phyloP scores from a whole-genome alignment of 1,284 basidiomycete species.

The Ganoderma boninense region DNA sequence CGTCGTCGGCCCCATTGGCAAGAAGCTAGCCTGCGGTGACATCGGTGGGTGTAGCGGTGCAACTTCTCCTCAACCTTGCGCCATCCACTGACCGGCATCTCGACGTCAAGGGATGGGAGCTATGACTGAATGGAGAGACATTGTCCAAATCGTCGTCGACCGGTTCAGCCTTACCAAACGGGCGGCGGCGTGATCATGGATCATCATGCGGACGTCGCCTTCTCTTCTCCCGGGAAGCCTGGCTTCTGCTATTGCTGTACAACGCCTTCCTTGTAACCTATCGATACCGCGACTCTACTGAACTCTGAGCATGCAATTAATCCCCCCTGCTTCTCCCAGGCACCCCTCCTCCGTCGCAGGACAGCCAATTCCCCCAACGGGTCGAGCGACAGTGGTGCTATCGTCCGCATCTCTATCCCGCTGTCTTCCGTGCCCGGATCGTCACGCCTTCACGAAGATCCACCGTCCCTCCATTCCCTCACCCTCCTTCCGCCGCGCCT shows the following conservation, averaged over 20 bases:
- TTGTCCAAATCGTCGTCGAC: slow-evolving; percentile 75
- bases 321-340: neutral
- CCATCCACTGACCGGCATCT: slow-evolving; percentile 1
- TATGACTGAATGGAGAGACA: slow-evolving; percentile 92
- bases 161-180: slow-evolving; percentile 51
- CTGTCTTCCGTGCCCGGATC: neutral
- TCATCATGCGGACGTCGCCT: neutral
- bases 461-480: slow-evolving; percentile 60
- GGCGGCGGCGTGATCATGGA: neutral
- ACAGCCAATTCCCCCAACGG: neutral
- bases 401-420: neutral
- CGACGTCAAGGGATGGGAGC: slow-evolving; percentile 78
- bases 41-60: slow-evolving; percentile 63
- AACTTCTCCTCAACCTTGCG: neutral
- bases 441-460: slow-evolving; percentile 51
- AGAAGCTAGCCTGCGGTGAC: slow-evolving; percentile 92
- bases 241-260: neutral
- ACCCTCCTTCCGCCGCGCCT: slow-evolving; percentile 60
- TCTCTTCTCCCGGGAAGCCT: neutral
- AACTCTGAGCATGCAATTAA: slow-evolving; percentile 6
- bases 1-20: slow-evolving; percentile 87
- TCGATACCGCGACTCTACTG: slow-evolving; percentile 2
- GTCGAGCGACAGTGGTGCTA: neutral
- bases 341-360: neutral
- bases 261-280: neutral